Evolutionary conservation across 306 rosid species (phyloP), one percentile per base, ranked within the genome.

Genomic region (Citrullus mucosospermus): DNA sequence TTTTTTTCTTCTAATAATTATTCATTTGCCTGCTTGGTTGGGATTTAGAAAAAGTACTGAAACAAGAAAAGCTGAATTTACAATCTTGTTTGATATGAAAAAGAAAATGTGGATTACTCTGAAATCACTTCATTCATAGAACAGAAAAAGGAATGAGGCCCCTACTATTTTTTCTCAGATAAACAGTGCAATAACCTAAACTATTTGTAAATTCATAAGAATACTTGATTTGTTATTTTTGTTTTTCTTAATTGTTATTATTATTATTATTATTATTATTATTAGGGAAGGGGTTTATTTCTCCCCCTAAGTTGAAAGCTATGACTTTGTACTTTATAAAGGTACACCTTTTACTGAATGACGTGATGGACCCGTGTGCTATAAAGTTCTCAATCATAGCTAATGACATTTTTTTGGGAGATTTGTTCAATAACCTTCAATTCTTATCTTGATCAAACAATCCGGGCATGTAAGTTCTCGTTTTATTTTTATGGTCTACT

Each of bases 301-400:
- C 48, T 48, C 48, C 55, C 76, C 58, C 75, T 44, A 71, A 46
- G 58, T 71, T 48, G 58, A 46, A 46, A 44, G 41, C 76, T 25
- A 71, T 71, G 57, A 25, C 75, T 46, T 48, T 48, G 58, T 71
- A 48, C 76, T 71, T 71, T 71, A 48, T 71, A 48, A 71, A 71
- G 41, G 58, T 48, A 48, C 15, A 25, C 39, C 36, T 67, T 71
- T 71, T 46, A 71, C 76, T 70, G 54, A 46, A 12, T 70, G 57
- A 46, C 13, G 57, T n/a, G 58, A 71, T 71, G 59, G 76, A 44
- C 39, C 76, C 76, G 28, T 48, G 30, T n/a, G 22, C 76, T 71
- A 48, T 30, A 71, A 71, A 25, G 76, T 48, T 71, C 1, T 71
- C 76, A 71, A 71, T 71, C 76, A 71, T 71, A 71, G 76, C 39